Base-by-base conservation (phyloP, 2,329 filamentous ascomycete genomes). In the Alternaria sp. region DNA sequence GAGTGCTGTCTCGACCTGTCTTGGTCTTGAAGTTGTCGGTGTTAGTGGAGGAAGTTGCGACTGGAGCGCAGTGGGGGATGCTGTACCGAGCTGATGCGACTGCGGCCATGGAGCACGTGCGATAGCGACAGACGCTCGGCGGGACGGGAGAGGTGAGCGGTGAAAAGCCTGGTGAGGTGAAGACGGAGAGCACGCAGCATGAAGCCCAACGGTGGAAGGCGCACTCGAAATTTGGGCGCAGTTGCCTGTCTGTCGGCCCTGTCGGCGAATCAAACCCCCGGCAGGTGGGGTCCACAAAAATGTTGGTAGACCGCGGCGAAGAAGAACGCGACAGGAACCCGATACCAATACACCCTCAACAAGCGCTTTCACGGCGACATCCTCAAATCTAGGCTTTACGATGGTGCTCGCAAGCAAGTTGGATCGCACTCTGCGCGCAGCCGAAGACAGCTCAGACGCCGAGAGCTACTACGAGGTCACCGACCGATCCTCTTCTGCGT, bases 401-500 rank as follows among this genome's bases (percentile, higher is more conserved):
- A 80, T 80, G 77, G 72, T 74, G 19, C 76, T 81, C 17, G 74
- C 77, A 17, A 70, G 69, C 17, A 80, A 76, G 54, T 71, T 81
- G 13, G 73, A 75, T 46, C 78, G 77, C 62, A 79, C 73, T 54
- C 66, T 81, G 49, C 74, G 76, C 8, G 76, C 79, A 4, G 74
- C 66, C 9, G 76, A 80, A 45, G 77, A 78, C 23, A 77, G 76
- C 21, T 77, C 78, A 12, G 79, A 79, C 58, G 74, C 71, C 15
- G 78, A 79, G 52, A 74, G 76, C 15, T 79, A 80, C 64, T 80
- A 79, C 54, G 79, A 80, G 58, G 79, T 80, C 61, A 77, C 78
- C 11, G 80, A 79, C 51, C 73, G 73, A 15, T 81, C 79, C 3
- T 81, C 79, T 12, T 76, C 74, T 23, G 79, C 77, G 10, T 82